Evolutionary conservation across 2,329 filamentous ascomycete genomes (phyloP).

Genomic region (Amphichorda felina): DNA sequence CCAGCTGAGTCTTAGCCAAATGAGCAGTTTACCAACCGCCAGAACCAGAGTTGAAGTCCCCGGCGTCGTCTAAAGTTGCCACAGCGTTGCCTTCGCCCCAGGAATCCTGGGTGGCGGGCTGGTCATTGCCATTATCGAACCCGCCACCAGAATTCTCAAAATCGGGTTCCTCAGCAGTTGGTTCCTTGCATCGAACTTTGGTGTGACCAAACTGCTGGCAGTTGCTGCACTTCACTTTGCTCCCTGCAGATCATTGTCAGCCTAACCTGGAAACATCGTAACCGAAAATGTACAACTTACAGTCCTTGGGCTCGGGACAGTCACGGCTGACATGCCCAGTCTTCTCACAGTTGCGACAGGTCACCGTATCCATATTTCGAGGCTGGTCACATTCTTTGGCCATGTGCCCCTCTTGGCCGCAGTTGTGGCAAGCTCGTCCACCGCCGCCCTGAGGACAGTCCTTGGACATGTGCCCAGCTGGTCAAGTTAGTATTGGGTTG

Average conservation of each 20-base stretch:
- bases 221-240: conserved; percentile 25
- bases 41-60: neutral
- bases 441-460: conserved; percentile 53
- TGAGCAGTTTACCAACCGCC: neutral
- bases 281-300: conserved; percentile 12
- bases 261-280: no score
- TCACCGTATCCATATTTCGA: conserved; percentile 30
- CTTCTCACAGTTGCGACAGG: conserved; percentile 51
- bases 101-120: neutral
- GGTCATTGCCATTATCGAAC: neutral
- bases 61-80: neutral
- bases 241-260: conserved; percentile 18
- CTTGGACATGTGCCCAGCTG: conserved; percentile 50
- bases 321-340: conserved; percentile 51
- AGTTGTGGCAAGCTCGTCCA: conserved; percentile 46
- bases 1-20: no score
- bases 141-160: neutral
- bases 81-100: neutral
- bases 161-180: conserved; percentile 7
- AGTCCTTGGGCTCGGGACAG: conserved; percentile 42
- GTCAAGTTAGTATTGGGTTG: conserved; percentile 3
- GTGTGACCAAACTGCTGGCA: conserved; percentile 26
- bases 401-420: conserved; percentile 49
- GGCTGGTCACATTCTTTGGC: conserved; percentile 36
- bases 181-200: conserved; percentile 23